Percentiles rank a stretch among this genome's conserved stretches.
Conservation (phyloP, 129 eudicot species). For the Daucus carota region DNA sequence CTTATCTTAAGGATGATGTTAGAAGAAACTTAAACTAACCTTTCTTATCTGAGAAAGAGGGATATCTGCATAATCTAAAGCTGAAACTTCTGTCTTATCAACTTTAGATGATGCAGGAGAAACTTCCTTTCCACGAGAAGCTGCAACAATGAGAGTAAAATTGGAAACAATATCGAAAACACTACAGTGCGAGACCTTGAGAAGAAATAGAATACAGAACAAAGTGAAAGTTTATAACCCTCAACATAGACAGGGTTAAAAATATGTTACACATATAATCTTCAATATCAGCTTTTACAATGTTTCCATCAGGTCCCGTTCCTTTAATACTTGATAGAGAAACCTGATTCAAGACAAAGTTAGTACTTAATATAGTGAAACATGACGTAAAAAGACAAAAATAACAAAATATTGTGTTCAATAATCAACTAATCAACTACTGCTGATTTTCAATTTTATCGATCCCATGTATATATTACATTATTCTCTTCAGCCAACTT, state of each 20-base stretch:
- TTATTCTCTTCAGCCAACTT: constrained; percentile 89
- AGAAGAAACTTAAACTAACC: constrained; percentile 29
- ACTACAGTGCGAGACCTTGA: neutral
- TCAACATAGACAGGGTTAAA: neutral
- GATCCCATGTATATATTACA: constrained; percentile 23
- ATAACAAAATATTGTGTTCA: neutral
- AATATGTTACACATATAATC: constrained; percentile 69
- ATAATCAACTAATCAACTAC: neutral
- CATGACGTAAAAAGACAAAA: neutral
- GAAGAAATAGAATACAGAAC: neutral
- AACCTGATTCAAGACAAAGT: constrained; percentile 37
- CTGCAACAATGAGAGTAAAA: constrained; percentile 28
- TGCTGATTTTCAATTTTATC: neutral
- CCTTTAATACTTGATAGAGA: constrained; percentile 84
- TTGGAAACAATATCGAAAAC: constrained; percentile 7
- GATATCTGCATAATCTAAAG: constrained; percentile 65
- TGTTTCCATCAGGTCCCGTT: constrained; percentile 95
- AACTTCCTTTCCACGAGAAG: constrained; percentile 63
- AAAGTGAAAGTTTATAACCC: constrained; percentile 1
- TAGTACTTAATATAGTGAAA: constrained; percentile 3
- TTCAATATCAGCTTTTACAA: constrained; percentile 94
- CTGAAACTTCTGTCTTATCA: constrained; percentile 36
- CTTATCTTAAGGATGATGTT: neutral
- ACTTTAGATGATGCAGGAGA: constrained; percentile 44
- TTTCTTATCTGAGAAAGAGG: constrained; percentile 92